Percentiles rank a stretch among this genome's conserved stretches.
phyloP scores from a whole-genome alignment of 257 asterid species.

The Fraxinus pennsylvanica region DNA sequence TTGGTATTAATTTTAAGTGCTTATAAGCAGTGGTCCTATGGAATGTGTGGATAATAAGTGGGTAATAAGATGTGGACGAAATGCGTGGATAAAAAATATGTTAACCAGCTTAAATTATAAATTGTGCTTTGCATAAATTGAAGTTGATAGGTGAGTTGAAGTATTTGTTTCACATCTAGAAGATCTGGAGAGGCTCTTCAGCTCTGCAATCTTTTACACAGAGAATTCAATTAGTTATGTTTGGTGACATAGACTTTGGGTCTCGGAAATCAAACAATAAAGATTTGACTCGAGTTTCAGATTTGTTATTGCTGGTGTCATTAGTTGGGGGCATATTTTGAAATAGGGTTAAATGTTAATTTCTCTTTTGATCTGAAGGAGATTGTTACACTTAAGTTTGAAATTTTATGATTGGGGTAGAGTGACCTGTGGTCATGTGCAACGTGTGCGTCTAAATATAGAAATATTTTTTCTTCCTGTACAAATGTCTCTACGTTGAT shows the following conservation, averaged over 20 bases:
- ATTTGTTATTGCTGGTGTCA: neutral
- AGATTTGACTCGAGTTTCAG: constrained; percentile 4
- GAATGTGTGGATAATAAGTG: no score
- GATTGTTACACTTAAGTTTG: constrained; percentile 3
- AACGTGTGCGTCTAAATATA: neutral
- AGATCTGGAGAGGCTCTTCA: neutral
- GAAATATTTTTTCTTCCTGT: neutral
- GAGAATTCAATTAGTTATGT: neutral
- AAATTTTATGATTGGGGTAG: neutral
- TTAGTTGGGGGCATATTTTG: neutral
- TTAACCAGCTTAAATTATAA: no score
- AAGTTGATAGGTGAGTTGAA: neutral
- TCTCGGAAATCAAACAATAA: neutral
- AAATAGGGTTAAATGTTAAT: neutral
- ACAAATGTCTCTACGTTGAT: neutral
- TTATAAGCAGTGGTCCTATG: no score
- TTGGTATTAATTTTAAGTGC: no score
- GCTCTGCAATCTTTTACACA: neutral
- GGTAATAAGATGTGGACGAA: no score
- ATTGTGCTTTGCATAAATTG: neutral
- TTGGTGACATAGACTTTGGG: neutral
- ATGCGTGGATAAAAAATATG: no score
- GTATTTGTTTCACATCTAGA: constrained; percentile 1
- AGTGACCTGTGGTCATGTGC: neutral
- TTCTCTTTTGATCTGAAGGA: neutral